Base-by-base conservation (phyloP, 805 yeast genomes). In the Pichia pseudocactophila region DNA sequence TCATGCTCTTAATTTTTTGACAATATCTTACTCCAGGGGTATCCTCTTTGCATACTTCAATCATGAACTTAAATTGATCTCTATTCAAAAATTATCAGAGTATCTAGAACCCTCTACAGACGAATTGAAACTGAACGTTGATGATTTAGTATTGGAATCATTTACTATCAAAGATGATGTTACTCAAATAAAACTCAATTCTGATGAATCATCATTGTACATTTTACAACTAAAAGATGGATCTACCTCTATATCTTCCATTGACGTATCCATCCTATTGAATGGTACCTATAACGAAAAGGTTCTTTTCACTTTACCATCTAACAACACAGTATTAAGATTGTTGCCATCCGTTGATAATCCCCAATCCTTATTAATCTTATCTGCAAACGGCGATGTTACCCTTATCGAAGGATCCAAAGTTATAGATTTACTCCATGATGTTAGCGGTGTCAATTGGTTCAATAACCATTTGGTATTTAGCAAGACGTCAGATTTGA, bases 1-100 rank as follows among this genome's bases (percentile, higher is more conserved):
- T 7, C 8, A 36, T 8, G 27, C 43, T 7, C 35, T 50, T 8
- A 54, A 53, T 31, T 48, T 35, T 18, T 36, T 59, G 22, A 52
- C 51, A 3, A 40, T 57, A 22, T 52, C 60, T 7, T 47, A 54
- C 36, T 38, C 36, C 3, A 35, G 48, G 7, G 47, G 43, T 19
- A 17, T 37, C 3, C n/a, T 59, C 3, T 44, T 59, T 42, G 60
- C 58, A 3, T 47, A 47, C 27, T 40, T 48, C 13, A 41, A 48
- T 20, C 39, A 41, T 20, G 30, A 39, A 18, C 37, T 59, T 22
- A 52, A 50, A 37, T 13, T 58, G 2, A 35, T 57, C 2, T 48
- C 53, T 8, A 43, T 51, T 10, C 42, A 34, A 10, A 40, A 25
- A 13, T 39, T 55, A 7, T 54, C 57, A 22, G 36, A 36, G 30